Base-by-base conservation (phyloP, 768 basidiomycete species). In the Amanita polypyramis region DNA sequence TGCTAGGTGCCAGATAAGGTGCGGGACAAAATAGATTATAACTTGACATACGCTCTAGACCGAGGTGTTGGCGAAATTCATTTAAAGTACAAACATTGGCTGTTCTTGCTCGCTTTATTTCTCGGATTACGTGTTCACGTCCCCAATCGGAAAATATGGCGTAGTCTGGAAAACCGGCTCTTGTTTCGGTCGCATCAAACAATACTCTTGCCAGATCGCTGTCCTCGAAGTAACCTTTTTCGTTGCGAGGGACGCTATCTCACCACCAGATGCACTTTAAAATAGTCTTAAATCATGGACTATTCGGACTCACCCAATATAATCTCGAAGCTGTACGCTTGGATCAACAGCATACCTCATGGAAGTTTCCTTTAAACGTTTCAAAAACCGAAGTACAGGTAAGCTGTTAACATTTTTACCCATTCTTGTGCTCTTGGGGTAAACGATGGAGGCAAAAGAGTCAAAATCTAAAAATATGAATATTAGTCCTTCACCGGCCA, bases 141-240 rank as follows among this genome's bases (percentile, higher is more conserved):
- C 47, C 49, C 37, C 37, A 46, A 14, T 44, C 11, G 0, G 45
- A 29, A 11, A 50, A 33, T 2, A 37, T 6, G n/a, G 36, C 45
- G n/a, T 39, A 40, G 3, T 49, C 47, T 10, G 52, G 49, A 1
- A 44, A 20, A 8, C 56, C 49, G 6, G 56, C 55, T 15, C 29
- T 15, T n/a, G 21, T 25, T 25, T 57, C 56, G 30, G 59, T 58
- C 2, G 59, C 59, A 29, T 60, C 43, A 8, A 52, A 50, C 5
- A 60, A 48, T n/a, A 55, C 34, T n/a, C 49, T 38, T 40, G 55
- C 51, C 41, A 57, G 48, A 43, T 58, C 54, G 14, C 52, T 45
- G 37, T 61, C 61, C 15, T 54, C 52, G 50, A 61, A 62, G 8
- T 51, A 51, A 12, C 51, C 47, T 39, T 57, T 51, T 21, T 38